Base-by-base conservation (phyloP, 352 stramenopile species). In the Globisporangium radiosum region DNA sequence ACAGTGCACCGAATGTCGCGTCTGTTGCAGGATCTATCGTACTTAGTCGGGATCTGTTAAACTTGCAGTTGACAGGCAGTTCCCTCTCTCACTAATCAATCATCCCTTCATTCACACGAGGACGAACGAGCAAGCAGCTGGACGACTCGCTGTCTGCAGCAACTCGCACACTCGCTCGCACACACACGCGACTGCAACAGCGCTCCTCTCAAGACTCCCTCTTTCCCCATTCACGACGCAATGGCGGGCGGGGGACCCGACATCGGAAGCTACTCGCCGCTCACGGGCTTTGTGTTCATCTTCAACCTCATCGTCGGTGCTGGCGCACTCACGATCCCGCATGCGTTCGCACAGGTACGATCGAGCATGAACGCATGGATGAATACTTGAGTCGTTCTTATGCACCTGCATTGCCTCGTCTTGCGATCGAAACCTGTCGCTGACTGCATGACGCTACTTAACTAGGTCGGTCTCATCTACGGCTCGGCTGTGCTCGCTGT, bases 201-300 rank as follows among this genome's bases (percentile, higher is more conserved):
- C 53, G 40, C 53, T 25, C 25, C 25, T 25, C 25, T 25, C 25
- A 25, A 25, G 25, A 25, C 25, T 25, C 25, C 2, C 25, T 25
- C 25, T 25, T 25, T 25, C 25, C 25, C 25, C 25, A 25, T 25
- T 25, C 25, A 25, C 25, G 25, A 25, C 17, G 63, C 14, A 38
- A 91, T 89, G 81, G 73, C 74, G 38, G 72, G 76, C 60, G 63
- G 60, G n/a, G 73, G 72, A 54, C 69, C 65, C 6, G 72, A 53
- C 59, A 76, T 78, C 53, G 79, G 81, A 14, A 89, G 77, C 70
- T 94, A 94, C 71, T 92, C 85, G 65, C 83, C 84, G 62, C 68
- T 87, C 52, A 95, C 86, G 64, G 86, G 84, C 70, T 95, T 95
- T 62, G 74, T 95, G n/a, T 95, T 95, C 73, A 88, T 95, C 69